Evolutionary conservation across 108 stramenopile genomes (phyloP).

Genomic region (Stephanodiscus triporus): DNA sequence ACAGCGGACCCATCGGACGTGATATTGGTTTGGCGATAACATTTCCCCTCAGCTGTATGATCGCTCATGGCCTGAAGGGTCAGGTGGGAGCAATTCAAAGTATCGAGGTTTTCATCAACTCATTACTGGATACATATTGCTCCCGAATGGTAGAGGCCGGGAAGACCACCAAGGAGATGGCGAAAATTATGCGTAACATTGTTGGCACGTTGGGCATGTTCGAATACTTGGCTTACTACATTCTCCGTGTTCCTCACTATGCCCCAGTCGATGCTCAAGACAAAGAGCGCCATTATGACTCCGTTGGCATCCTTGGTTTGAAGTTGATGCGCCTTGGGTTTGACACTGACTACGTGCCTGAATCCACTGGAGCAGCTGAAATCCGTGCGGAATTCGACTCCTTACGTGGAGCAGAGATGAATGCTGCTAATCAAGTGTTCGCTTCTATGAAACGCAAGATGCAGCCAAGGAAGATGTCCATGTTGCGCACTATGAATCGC

Average conservation of each 20-base stretch:
- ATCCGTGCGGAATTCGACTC: background rate
- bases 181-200: conserved; percentile 21
- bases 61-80: conserved; percentile 39
- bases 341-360: conserved; percentile 11
- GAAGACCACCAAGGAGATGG: conserved; percentile 13
- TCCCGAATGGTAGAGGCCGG: conserved; percentile 34
- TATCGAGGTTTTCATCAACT: conserved; percentile 14
- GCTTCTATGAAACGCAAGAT: conserved; percentile 1
- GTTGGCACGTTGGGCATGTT: conserved; percentile 29
- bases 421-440: background rate
- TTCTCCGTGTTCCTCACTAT: background rate
- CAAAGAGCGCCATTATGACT: conserved; percentile 12
- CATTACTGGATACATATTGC: conserved; percentile 29
- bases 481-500: background rate
- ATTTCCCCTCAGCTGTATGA: conserved; percentile 37
- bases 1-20: background rate
- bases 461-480: conserved; percentile 3
- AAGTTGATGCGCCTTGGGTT: conserved; percentile 28
- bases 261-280: background rate
- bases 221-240: conserved; percentile 21
- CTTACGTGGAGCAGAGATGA: conserved; percentile 6
- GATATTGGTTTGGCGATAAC: background rate
- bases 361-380: background rate
- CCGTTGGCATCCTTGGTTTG: conserved; percentile 26
- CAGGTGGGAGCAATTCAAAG: conserved; percentile 10